Conservation (phyloP, 768 basidiomycete genomes). For the Lactifluus rugatus region DNA sequence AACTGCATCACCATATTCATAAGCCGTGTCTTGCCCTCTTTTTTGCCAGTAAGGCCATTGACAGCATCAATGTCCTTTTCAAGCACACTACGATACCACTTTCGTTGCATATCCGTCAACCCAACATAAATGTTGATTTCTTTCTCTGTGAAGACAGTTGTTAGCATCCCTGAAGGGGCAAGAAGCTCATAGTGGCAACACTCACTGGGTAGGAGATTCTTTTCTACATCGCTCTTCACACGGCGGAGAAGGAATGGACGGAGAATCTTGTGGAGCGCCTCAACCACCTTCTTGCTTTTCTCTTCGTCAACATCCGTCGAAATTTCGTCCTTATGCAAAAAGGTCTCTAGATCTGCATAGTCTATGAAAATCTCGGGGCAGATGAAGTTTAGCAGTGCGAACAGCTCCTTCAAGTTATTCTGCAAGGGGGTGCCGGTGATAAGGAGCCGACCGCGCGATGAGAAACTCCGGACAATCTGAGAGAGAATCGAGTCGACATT, state of each 20-base stretch:
- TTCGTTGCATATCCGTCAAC: constrained; percentile 93
- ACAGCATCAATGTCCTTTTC: constrained; percentile 99
- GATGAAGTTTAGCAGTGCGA: constrained; percentile 87
- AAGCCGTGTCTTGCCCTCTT: constrained; percentile 93
- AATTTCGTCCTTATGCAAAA: constrained; percentile 81
- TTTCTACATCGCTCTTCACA: constrained; percentile 96
- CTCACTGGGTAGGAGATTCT: constrained; percentile 83
- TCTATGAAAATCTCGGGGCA: constrained; percentile 93
- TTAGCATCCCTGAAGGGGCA: constrained; percentile 2
- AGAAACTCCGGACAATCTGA: constrained; percentile 88
- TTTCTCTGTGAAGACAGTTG: constrained; percentile 51
- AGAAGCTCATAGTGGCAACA: not conserved
- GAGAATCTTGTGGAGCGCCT: constrained; percentile 94
- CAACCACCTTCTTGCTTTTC: constrained; percentile 86
- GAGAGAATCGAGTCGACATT: constrained; percentile 94
- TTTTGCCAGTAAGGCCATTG: constrained; percentile 91
- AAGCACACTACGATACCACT: constrained; percentile 93
- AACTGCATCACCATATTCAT: constrained; percentile 99
- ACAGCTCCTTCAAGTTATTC: constrained; percentile 95
- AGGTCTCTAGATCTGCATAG: constrained; percentile 84
- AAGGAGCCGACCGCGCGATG: constrained; percentile 78
- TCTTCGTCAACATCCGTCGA: constrained; percentile 63
- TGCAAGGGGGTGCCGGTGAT: constrained; percentile 97
- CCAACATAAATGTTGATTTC: constrained; percentile 99
- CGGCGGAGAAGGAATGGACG: constrained; percentile 89